Conservation (phyloP, 2,329 filamentous ascomycete genomes). For the Dactylellina sp. region DNA sequence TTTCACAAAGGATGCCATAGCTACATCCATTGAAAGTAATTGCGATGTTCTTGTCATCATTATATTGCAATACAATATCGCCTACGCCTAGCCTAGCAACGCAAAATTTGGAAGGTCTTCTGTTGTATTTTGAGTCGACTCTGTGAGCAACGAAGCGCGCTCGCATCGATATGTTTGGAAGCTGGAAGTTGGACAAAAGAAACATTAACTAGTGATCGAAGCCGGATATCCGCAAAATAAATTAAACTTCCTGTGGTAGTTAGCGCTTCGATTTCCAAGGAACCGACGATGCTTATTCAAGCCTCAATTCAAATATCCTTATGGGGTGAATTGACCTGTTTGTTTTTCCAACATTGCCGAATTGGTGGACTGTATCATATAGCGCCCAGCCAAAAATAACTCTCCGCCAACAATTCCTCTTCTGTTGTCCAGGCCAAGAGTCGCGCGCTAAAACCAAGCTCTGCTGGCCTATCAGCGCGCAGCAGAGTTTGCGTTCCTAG, state of each 20-base stretch:
- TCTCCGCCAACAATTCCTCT: slow-evolving; percentile 11
- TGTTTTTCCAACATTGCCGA: slow-evolving; percentile 26
- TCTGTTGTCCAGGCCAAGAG: slow-evolving; percentile 31
- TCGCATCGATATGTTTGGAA: no score
- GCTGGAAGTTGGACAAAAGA: not conserved
- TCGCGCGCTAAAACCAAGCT: slow-evolving; percentile 43
- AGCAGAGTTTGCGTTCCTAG: slow-evolving; percentile 13
- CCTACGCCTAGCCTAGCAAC: no score
- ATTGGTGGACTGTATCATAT: slow-evolving; percentile 34
- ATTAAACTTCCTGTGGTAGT: not conserved
- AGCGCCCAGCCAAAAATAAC: slow-evolving; percentile 52
- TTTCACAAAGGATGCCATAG: no score
- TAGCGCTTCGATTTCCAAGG: not conserved
- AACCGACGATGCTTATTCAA: not conserved
- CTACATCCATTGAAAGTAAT: no score
- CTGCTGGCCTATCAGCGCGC: slow-evolving; percentile 35
- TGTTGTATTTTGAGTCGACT: no score
- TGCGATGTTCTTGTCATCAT: no score
- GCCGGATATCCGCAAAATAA: not conserved
- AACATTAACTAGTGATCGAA: not conserved
- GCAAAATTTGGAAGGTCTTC: no score
- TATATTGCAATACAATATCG: no score
- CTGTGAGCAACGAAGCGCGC: no score
- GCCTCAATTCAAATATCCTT: not conserved
- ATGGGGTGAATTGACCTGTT: not conserved